These are phyloP conservation scores for Botrytis hyacinthi DNA, from an alignment of 2,329 filamentous ascomycete genomes.

Conservation along the genomic window DNA sequence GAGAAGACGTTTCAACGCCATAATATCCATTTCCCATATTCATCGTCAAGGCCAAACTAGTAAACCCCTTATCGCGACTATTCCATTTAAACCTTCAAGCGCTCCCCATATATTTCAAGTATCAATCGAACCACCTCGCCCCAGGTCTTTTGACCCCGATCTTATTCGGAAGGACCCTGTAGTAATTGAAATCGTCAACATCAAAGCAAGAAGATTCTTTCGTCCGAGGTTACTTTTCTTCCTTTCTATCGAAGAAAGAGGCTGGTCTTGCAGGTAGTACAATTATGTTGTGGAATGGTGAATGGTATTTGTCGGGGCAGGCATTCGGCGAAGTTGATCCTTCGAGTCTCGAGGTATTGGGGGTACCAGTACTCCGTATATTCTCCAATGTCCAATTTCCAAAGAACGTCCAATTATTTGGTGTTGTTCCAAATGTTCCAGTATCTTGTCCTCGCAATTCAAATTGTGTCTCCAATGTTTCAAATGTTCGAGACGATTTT, in stretches of 20 bases:
- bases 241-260: constrained; percentile 10
- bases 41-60: constrained; percentile 23
- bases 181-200: constrained; percentile 16
- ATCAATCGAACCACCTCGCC: constrained; percentile 16
- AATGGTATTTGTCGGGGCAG: not conserved
- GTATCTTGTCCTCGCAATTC: not conserved
- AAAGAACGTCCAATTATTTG: not conserved
- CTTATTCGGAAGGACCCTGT: constrained; percentile 24
- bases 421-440: constrained; percentile 1
- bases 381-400: not conserved
- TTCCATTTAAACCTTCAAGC: constrained; percentile 16
- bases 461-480: constrained; percentile 14
- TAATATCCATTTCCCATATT: constrained; percentile 31
- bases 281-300: constrained; percentile 15
- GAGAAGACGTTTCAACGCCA: constrained; percentile 26
- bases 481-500: constrained; percentile 1
- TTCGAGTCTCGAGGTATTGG: not conserved
- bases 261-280: not conserved
- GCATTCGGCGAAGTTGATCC: constrained; percentile 15
- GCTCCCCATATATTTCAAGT: constrained; percentile 1
- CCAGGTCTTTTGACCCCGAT: constrained; percentile 24
- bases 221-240: constrained; percentile 3
- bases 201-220: constrained; percentile 10
- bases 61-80: not conserved
- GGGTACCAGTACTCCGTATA: not conserved